Base-by-base conservation (phyloP, 495 filamentous ascomycete species). In the Thermochaetoides thermophila region DNA sequence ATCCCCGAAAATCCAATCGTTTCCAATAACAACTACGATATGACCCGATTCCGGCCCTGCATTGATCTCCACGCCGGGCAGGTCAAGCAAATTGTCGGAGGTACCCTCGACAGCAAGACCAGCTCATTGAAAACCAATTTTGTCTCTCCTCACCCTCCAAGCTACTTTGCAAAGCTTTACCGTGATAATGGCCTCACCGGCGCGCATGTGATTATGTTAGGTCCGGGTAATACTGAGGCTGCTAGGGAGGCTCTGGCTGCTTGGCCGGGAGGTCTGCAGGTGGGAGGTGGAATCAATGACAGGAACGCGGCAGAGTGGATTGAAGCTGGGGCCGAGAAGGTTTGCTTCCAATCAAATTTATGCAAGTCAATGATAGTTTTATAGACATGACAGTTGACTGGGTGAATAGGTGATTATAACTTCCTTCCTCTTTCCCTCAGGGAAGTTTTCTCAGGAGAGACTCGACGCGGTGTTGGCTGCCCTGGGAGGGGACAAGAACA, bases 61-160 rank as follows among this genome's bases (percentile, higher is more conserved):
- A 96, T 97, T 55, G 89, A 97, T 59, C 69, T 97, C 17, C 89
- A 97, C 60, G 76, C 85, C 7, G 91, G 91, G 5, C 72, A 82
- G 52, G 89, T 97, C 18, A 97, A 97, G 62, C 89, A 97, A 58
- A 97, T 97, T 45, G 86, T 97, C 23, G 89, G 89, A 32, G 86
- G 86, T 27, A 95, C 89, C 1, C 68, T 96, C 41, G 78, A 73
- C 50, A 68, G 68, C 43, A 59, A 69, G 0, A 66, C 68, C 14
- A 44, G 64, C 16, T 66, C 73, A 31, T 67, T 96, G 38, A 77
- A 81, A 54, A 96, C 89, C 36, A 96, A 97, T 55, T 83, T 81
- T 56, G 73, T 91, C 18, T 94, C 89, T 3, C 69, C 72, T 10
- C 76, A 83, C 27, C 77, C 89, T 5, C 73, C 91, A 3, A 64